Evolutionary conservation across 495 filamentous ascomycete species (phyloP), one percentile per base, ranked within the genome.

Genomic region (Xylaria intraflava): DNA sequence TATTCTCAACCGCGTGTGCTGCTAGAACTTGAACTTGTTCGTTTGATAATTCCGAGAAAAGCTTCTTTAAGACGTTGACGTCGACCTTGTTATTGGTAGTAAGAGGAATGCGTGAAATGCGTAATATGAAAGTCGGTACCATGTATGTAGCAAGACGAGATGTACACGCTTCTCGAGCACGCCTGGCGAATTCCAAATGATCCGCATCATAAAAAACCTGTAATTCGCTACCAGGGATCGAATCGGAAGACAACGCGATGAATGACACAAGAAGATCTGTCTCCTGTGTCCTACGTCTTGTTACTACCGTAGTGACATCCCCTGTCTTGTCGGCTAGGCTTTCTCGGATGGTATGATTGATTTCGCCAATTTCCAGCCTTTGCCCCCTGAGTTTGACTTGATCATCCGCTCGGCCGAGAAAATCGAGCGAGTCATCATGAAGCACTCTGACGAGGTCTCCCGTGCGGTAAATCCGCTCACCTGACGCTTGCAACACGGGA

Each of bases 311-410:
- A 6, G 78, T 78, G 5, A 87, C 80, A 51, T 87, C 83, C 9
- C 68, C 62, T 12, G 84, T 56, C 20, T 48, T 51, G 1, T 65
- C 64, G 0, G 59, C 39, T 0, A 75, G 71, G 0, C 69, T 71
- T 14, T 72, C 67, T 49, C 76, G 79, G 49, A 88, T 83, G 4
- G 77, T 74, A 29, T 80, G 78, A 55, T 87, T 86, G 55, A 94
- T 88, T 66, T 94, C 87, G 1, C 79, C 79, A 49, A 89, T 81
- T 59, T 94, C 88, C 0, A 94, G 72, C 6, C 89, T 74, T 54
- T 88, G 86, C 0, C 89, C 89, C 10, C 88, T 76, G 0, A 94
- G 74, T 63, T 94, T 94, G 22, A 91, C 78, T 65, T 92, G 85
- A 50, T 88, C 84, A 61, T 94, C 89, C 2, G 80, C 82, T 10